Conservation (phyloP, 176 grass and related monocot species). For the Cenchrus purpureus region DNA sequence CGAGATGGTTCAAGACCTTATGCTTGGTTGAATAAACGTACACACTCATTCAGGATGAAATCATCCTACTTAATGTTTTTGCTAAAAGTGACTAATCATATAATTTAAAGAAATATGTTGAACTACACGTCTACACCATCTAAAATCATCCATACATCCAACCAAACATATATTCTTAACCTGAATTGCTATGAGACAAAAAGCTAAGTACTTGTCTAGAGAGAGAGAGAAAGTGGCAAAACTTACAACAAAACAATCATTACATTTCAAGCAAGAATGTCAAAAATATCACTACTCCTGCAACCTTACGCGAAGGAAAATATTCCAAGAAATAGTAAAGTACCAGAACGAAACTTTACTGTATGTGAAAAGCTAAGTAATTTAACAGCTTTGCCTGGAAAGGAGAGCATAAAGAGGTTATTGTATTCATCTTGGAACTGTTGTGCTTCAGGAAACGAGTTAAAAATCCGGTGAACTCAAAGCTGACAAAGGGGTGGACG, state of each 20-base stretch:
- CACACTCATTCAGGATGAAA: too few relatives aligned
- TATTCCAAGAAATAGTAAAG: slow-evolving; percentile 30
- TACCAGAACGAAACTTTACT: slow-evolving; percentile 30
- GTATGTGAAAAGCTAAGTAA: neutral
- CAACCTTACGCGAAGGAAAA: neutral
- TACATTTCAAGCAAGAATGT: too few relatives aligned
- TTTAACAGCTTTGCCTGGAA: slow-evolving; percentile 40
- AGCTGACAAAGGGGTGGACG: slow-evolving; percentile 44
- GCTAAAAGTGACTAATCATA: too few relatives aligned
- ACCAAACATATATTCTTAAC: neutral
- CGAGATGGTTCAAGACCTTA: too few relatives aligned
- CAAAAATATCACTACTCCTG: neutral
- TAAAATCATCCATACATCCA: too few relatives aligned
- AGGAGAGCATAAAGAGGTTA: slow-evolving; percentile 33
- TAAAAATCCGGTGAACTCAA: slow-evolving; percentile 40
- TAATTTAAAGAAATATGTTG: too few relatives aligned
- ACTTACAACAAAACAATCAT: neutral
- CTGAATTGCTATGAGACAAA: neutral
- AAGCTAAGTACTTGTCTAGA: neutral
- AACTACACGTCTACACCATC: too few relatives aligned
- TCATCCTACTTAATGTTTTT: too few relatives aligned
- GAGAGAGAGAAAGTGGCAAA: neutral
- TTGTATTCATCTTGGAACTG: slow-evolving; percentile 50
- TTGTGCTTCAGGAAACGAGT: slow-evolving; percentile 44
- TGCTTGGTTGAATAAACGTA: too few relatives aligned